Evolutionary conservation across 1,139 yeast species (phyloP), one percentile per base, ranked within the genome.

Genomic region (Geotrichum reessii): DNA sequence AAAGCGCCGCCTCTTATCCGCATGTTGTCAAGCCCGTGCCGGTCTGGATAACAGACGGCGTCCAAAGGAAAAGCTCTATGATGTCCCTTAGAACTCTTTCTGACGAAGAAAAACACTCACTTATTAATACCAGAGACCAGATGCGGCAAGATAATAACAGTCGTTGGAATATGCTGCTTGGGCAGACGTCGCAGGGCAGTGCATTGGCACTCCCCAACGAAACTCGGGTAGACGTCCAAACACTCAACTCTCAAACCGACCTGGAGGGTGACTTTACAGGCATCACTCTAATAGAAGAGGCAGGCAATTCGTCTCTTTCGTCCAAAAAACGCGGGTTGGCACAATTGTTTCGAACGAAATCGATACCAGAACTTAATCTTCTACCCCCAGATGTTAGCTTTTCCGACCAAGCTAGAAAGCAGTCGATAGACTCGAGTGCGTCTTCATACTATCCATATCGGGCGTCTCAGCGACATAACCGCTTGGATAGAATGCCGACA

Each of bases 401-500:
- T 49, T 47, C 47, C 21, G 27, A 19, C 31, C n/a, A 27, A 53
- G 37, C 33, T 3, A 48, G 33, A 28, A 40, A 52, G 12, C 21
- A 4, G 27, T 52, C 44, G 14, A 27, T 44, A 9, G 47, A 52
- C 28, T 57, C 53, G 19, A 17, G 28, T 22, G 21, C 55, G 25
- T 33, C 57, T 21, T 17, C 21, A 21, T 52, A 67, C 54, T 64
- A 37, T 68, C 42, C 63, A 67, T n/a, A 63, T 71, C 1, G 69
- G 66, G 28, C 68, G 65, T 46, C 62, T 69, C 1, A 59, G 68
- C 61, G 82, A 55, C 42, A 37, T 2, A 37, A 37, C n/a, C 42
- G 83, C 83, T 63, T 80, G 87, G 79, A 74, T 79, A 56, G 91
- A 93, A 1, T 77, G 80, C 25, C 66, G 87, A 24, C 77, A 76